Conservation (phyloP, 768 basidiomycete genomes). For the Panus rudis region DNA sequence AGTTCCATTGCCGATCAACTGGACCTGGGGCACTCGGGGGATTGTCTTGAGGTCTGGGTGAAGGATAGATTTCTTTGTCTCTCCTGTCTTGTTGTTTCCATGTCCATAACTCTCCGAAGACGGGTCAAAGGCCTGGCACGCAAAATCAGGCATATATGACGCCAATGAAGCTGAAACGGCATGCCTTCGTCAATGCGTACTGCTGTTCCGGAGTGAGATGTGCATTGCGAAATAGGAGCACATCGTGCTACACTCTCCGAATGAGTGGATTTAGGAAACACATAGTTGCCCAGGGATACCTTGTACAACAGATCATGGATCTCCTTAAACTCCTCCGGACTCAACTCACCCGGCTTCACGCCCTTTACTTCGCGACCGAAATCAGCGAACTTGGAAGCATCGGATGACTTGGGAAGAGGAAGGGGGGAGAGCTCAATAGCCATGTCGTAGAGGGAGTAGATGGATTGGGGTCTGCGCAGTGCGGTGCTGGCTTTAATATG, state of each 20-base stretch:
- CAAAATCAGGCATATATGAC: constrained; percentile 3
- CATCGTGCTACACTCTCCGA: constrained; percentile 44
- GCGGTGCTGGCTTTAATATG: no score
- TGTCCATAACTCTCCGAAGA: constrained; percentile 66
- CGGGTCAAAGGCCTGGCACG: constrained; percentile 67
- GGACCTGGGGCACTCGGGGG: constrained; percentile 81
- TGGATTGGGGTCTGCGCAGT: not conserved
- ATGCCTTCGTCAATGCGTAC: constrained; percentile 77
- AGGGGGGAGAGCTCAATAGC: constrained; percentile 60
- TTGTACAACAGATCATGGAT: constrained; percentile 71
- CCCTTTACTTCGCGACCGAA: constrained; percentile 79
- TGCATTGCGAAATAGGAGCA: constrained; percentile 67
- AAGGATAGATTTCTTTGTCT: constrained; percentile 70
- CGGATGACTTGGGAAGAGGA: constrained; percentile 66
- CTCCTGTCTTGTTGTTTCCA: constrained; percentile 80
- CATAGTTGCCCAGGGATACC: constrained; percentile 30
- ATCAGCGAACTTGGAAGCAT: constrained; percentile 54
- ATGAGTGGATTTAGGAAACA: not conserved
- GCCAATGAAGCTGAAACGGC: constrained; percentile 8
- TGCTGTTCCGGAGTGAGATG: constrained; percentile 75
- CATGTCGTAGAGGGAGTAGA: constrained; percentile 36
- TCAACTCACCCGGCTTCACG: constrained; percentile 56
- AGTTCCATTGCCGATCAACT: constrained; percentile 84
- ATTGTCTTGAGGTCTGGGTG: constrained; percentile 90
- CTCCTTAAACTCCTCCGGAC: constrained; percentile 55